phyloP scores from a whole-genome alignment of 2,329 filamentous ascomycete species.

The Aspergillus pseudonomiae region DNA sequence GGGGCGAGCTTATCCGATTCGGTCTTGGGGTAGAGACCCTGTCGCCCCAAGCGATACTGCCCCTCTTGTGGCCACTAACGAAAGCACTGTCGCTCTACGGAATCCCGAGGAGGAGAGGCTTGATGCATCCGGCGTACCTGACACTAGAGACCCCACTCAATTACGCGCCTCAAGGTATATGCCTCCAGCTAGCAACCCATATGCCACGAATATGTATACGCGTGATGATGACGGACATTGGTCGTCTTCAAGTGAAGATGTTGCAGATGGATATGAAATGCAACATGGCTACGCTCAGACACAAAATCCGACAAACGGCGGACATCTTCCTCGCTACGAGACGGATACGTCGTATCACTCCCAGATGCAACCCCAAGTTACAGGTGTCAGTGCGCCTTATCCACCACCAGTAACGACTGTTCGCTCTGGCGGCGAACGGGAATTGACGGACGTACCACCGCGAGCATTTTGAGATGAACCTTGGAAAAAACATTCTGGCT shows the following conservation, averaged over 20 bases:
- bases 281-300: constrained; percentile 31
- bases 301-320: constrained; percentile 26
- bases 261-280: constrained; percentile 42
- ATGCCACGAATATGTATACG: constrained; percentile 26
- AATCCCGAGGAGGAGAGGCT: constrained; percentile 35
- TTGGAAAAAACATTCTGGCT: neutral
- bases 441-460: constrained; percentile 23
- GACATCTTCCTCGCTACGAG: constrained; percentile 27
- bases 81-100: constrained; percentile 34
- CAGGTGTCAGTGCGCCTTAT: constrained; percentile 12
- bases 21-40: constrained; percentile 58
- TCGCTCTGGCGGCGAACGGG: constrained; percentile 19
- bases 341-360: constrained; percentile 34
- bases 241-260: constrained; percentile 44
- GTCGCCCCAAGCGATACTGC: constrained; percentile 23
- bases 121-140: constrained; percentile 12
- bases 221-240: constrained; percentile 38
- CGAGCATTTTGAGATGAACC: constrained; percentile 13
- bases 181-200: constrained; percentile 26
- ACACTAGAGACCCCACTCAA: constrained; percentile 10
- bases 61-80: constrained; percentile 9
- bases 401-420: constrained; percentile 14
- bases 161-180: constrained; percentile 23
- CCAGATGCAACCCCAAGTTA: constrained; percentile 19
- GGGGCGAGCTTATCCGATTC: constrained; percentile 61